Base-by-base conservation (phyloP, 441 rosid genomes). In the Euphorbia neoarborescens region DNA sequence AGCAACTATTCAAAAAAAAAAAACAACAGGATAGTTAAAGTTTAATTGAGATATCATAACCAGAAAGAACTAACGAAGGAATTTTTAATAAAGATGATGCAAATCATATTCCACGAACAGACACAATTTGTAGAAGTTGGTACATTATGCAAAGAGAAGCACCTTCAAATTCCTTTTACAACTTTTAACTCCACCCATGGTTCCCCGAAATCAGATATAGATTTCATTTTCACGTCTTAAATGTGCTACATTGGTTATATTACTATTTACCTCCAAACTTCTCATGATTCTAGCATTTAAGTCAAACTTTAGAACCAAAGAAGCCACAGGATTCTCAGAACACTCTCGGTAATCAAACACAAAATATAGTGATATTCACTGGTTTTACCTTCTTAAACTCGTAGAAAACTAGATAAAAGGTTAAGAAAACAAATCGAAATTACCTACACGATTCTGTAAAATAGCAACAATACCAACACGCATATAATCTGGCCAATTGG, bases 381-480 rank as follows among this genome's bases (percentile, higher is more conserved):
- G 12, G 24, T 61, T 53, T 68, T n/a, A 30, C 64, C 35, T 34
- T 57, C 38, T 54, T 62, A 63, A 22, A 50, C 58, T 54, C 8
- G 69, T 19, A 37, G 19, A 46, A 70, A 65, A 34, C 35, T 50
- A 66, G 65, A n/a, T 17, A 65, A 48, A 48, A 66, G 17, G 68
- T 38, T 13, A 61, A 63, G 6, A 37, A 32, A 13, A 46, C 42
- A 1, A 35, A 4, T 65, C 61, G 42, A 68, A 66, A 67, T 73
- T 81, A 91, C 97, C 96, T 65, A 92, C 91, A 17, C 94, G 91
- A 70, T 89, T 92, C 72, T 92, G 98, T 73, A 94, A 82, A 76
- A 92, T 85, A 68, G 89, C 86, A 30, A 85, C 84, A 75, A 92
- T 76, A 71, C 99, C 99, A 24, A 73, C 76, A 70, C 85, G 82